These are phyloP conservation scores for Vairimorpha apis DNA, from an alignment of 371 early-diverging fungal species.

Conservation along the genomic window DNA sequence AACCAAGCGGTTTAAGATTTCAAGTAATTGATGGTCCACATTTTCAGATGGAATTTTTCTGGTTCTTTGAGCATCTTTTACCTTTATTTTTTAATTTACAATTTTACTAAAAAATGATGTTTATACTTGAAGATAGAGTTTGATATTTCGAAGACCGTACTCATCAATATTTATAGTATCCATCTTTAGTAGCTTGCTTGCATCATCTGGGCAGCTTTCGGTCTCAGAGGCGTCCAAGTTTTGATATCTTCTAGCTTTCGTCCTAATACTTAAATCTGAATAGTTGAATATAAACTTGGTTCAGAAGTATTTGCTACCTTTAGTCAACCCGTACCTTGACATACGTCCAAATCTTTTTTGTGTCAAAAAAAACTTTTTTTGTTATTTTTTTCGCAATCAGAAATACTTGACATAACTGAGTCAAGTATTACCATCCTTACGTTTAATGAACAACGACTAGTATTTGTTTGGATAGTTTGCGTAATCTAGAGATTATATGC, in stretches of 20 bases:
- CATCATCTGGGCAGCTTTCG: background rate
- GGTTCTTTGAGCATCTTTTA: background rate
- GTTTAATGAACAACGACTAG: too few species aligned
- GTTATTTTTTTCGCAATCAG: background rate
- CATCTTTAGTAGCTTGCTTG: background rate
- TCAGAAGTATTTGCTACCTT: background rate
- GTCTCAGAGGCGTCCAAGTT: background rate
- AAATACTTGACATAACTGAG: too few species aligned
- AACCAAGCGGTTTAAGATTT: background rate
- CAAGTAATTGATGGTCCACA: too few species aligned
- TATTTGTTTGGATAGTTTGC: too few species aligned
- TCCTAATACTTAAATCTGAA: background rate
- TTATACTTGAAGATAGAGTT: background rate
- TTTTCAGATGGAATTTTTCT: background rate
- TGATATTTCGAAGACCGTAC: background rate
- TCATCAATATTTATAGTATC: background rate
- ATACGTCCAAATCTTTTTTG: background rate
- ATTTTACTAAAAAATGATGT: background rate
- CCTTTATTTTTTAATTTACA: background rate
- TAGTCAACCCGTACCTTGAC: background rate
- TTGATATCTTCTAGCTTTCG: background rate
- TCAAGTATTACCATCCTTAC: too few species aligned
- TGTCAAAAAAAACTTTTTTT: background rate
- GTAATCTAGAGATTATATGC: too few species aligned
- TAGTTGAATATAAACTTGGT: background rate